Percentiles rank a stretch among this genome's conserved stretches.
phyloP scores from a whole-genome alignment of 1,284 basidiomycete genomes.

The Ganoderma leucocontextum region DNA sequence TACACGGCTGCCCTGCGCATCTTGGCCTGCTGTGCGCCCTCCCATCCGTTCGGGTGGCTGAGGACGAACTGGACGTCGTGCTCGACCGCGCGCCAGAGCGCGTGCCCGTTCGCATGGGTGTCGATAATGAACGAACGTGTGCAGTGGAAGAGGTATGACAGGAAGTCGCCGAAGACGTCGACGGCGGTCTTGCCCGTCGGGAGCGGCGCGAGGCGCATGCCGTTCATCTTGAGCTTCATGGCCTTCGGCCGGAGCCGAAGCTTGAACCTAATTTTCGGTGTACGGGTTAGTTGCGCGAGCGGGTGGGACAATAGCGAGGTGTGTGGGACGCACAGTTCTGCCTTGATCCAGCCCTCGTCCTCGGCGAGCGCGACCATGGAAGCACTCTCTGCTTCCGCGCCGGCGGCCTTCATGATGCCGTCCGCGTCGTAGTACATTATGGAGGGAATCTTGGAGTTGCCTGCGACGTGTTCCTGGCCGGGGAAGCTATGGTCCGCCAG shows the following conservation, averaged over 20 bases:
- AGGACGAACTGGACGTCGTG: slow-evolving; percentile 74
- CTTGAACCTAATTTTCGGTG: slow-evolving; percentile 64
- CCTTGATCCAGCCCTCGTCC: slow-evolving; percentile 77
- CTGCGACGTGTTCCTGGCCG: slow-evolving; percentile 84
- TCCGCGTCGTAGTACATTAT: slow-evolving; percentile 73
- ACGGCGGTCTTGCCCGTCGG: slow-evolving; percentile 72
- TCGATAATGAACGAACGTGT: slow-evolving; percentile 77
- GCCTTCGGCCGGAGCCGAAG: slow-evolving; percentile 75
- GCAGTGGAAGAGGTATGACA: slow-evolving; percentile 75
- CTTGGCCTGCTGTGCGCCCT: slow-evolving; percentile 79
- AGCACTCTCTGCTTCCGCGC: slow-evolving; percentile 74
- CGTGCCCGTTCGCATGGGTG: slow-evolving; percentile 73
- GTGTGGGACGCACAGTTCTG: slow-evolving; percentile 64
- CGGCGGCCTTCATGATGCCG: slow-evolving; percentile 72
- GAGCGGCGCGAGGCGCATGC: slow-evolving; percentile 73
- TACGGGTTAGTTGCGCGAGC: slow-evolving; percentile 16
- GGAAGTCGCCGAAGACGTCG: slow-evolving; percentile 80
- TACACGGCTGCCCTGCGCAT: slow-evolving; percentile 76
- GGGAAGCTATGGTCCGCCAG: slow-evolving; percentile 60
- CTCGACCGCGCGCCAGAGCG: slow-evolving; percentile 73
- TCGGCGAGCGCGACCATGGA: slow-evolving; percentile 69
- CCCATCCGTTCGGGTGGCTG: slow-evolving; percentile 84
- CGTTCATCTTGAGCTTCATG: slow-evolving; percentile 83
- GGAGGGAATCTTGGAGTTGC: slow-evolving; percentile 83
- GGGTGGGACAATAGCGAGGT: slow-evolving; percentile 13